These are phyloP conservation scores for Aspergillus fijiensis DNA, from an alignment of 2,329 filamentous ascomycete genomes.

Conservation along the genomic window DNA sequence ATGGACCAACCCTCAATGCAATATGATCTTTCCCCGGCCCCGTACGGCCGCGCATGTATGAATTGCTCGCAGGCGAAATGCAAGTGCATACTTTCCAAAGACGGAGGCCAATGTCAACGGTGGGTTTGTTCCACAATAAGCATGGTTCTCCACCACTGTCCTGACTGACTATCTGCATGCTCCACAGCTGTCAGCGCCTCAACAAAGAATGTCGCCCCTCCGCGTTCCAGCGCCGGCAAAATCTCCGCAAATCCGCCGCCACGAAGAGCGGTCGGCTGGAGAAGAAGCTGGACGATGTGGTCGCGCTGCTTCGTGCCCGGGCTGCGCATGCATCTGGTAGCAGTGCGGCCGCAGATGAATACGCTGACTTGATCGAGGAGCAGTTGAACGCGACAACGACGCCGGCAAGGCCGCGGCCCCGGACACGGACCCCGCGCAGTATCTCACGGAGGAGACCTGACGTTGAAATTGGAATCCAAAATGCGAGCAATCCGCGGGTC, in stretches of 20 bases:
- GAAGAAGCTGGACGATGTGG: conserved; percentile 28
- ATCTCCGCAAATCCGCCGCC: conserved; percentile 8
- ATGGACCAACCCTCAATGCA: background rate
- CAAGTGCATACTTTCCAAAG: conserved; percentile 21
- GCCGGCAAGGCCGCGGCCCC: background rate
- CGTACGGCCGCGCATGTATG: conserved; percentile 20
- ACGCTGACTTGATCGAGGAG: conserved; percentile 3
- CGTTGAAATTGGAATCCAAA: background rate
- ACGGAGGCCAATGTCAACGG: conserved; percentile 8
- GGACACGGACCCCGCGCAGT: background rate
- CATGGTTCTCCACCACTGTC: background rate
- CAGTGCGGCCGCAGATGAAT: background rate
- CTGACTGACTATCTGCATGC: background rate
- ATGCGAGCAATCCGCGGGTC: background rate
- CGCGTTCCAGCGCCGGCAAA: conserved; percentile 32
- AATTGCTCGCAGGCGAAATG: conserved; percentile 28
- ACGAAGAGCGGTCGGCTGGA: conserved; percentile 26
- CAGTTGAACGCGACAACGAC: background rate
- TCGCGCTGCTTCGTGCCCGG: conserved; percentile 23
- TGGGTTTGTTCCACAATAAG: conserved; percentile 2
- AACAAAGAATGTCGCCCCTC: conserved; percentile 44
- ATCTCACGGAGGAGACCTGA: background rate
- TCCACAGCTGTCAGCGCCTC: conserved; percentile 42
- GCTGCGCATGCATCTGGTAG: background rate
- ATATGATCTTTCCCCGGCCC: conserved; percentile 10